Conservation (phyloP, 306 rosid species). For the Vachellia pachyceras region DNA sequence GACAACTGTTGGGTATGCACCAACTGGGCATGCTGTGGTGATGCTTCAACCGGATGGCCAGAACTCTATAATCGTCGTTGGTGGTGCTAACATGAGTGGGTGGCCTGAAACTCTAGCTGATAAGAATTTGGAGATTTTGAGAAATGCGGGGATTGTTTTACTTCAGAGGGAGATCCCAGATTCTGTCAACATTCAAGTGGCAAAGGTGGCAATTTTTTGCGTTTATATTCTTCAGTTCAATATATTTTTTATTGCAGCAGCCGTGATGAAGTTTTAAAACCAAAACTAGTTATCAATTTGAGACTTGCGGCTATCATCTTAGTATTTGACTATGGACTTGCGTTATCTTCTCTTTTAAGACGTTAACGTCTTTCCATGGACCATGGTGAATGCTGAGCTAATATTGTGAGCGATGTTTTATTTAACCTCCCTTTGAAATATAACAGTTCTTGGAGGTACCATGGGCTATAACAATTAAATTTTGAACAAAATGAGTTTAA, state of each 20-base stretch:
- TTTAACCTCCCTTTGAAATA: background rate
- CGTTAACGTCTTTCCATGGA: background rate
- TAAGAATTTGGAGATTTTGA: no score
- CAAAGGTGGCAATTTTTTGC: no score
- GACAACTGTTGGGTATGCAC: no score
- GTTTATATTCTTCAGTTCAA: no score
- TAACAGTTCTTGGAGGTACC: background rate
- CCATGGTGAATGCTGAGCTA: background rate
- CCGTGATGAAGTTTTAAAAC: background rate
- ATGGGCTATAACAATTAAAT: background rate
- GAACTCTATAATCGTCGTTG: no score
- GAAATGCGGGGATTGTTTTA: no score
- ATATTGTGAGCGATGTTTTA: background rate
- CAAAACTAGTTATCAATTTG: background rate
- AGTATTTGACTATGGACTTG: background rate
- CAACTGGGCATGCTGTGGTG: no score
- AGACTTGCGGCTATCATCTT: background rate
- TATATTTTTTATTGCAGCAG: background rate
- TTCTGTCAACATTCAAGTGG: no score
- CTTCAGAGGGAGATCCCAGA: no score
- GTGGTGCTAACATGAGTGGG: no score
- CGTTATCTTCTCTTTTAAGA: background rate
- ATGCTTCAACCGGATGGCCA: no score
- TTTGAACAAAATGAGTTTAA: background rate
- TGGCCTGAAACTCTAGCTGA: no score